Base-by-base conservation (phyloP, 108 stramenopile species). In the Discostella stelligeroides region DNA sequence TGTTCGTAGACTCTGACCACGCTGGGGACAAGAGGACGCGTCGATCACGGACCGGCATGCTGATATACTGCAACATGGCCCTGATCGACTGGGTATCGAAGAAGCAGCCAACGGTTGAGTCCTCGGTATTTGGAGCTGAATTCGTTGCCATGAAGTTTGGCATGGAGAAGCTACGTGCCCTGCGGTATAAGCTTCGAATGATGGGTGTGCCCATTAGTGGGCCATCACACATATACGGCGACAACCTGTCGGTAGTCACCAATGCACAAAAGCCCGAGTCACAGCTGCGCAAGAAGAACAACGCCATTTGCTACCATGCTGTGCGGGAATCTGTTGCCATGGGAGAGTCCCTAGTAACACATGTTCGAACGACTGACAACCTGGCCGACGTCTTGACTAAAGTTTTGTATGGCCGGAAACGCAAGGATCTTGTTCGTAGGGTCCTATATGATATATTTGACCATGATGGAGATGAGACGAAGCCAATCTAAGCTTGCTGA, bases 211-310 rank as follows among this genome's bases (percentile, higher is more conserved):
- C 9, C 10, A 48, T 63, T 10, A 8, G 13, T 7, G 46, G 46
- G n/a, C 62, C 62, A 15, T 49, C 62, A 3, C 46, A 42, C 17
- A 63, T 63, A 7, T 63, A 45, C n/a, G 62, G 42, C 3, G 42
- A 63, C 40, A 63, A 63, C 17, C 43, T 63, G 62, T 63, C 20
- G 28, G 55, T 56, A 37, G 38, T 58, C 29, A 30, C 17, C n/a
- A 58, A 58, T 4, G 38, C 57, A 4, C 30, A 58, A 20, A 0
- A 34, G 18, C 57, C 57, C 8, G 57, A 40, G 30, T 58, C 57
- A 9, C 17, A 17, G 14, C 20, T 56, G 55, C 30, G 34, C 1
- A 56, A 56, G 55, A 56, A 56, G 17, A 37, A 14, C 2, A 56
- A 56, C 15, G 2, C 55, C 0, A 49, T 49, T 18, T 49, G 48